Evolutionary conservation across 176 grass and related monocot genomes (phyloP), one percentile per base, ranked within the genome.

Genomic region (Rhipidocladum racemiflorum): DNA sequence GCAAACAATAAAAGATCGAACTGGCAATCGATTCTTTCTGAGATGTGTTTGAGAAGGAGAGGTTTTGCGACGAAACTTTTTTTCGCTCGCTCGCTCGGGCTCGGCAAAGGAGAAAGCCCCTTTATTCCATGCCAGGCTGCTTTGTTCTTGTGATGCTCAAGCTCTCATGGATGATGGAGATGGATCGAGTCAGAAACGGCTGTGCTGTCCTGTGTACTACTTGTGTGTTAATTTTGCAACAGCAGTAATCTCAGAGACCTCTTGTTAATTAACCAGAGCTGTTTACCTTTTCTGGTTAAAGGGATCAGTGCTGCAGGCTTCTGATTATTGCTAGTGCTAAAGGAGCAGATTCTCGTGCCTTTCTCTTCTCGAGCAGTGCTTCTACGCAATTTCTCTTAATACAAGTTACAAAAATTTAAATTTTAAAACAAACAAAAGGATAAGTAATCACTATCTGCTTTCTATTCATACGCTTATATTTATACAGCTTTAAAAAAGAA

Each of bases 31-130:
- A 63, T 50, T 50, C 76, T 30, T 32, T 21, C 27, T 2, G 30
- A 21, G 75, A 34, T 46, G 40, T 28, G 74, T 42, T 34, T 0
- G 2, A 70, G n/a, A 42, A 5, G 6, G 66, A 14, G 12, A 9
- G 12, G 7, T 57, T 61, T 24, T 4, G 25, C 39, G 70, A 67
- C 67, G 80, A 82, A 82, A 68, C 54, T 82, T 82, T 68, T 46
- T 61, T 82, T 72, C 54, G 39, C 8, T 46, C 1, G 13, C 11
- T n/a, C n/a, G n/a, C n/a, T n/a, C n/a, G n/a, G n/a, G n/a, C n/a
- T 32, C 0, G 50, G 50, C 50, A 8, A 21, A 21, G 18, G 50
- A 53, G 18, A 8, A 59, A 72, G 59, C 28, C 80, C 61, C 67
- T 82, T 82, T 82, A 82, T 82, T 61, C 80, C 61, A 43, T 40